These are phyloP conservation scores for Podaxis mareebaensis DNA, from an alignment of 768 basidiomycete genomes.

Conservation along the genomic window DNA sequence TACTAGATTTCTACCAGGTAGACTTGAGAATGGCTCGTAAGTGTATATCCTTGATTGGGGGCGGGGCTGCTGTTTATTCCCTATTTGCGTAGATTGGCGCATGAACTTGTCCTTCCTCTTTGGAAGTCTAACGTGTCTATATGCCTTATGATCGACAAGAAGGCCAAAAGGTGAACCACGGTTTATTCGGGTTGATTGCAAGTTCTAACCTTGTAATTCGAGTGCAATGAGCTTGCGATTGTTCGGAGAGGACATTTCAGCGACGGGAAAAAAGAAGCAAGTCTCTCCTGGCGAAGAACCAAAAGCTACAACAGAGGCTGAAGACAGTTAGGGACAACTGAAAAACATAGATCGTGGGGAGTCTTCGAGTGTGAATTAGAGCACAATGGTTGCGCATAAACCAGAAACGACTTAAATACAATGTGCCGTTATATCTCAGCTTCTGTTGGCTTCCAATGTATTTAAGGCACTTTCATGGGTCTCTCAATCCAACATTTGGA, in stretches of 20 bases:
- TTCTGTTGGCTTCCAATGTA: no score
- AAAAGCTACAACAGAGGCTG: not conserved
- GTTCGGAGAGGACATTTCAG: conserved; percentile 78
- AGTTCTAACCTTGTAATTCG: conserved; percentile 9
- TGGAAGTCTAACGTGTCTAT: conserved; percentile 93
- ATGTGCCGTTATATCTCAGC: no score
- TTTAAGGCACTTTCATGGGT: no score
- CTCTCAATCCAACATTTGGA: no score
- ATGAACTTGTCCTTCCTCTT: conserved; percentile 86
- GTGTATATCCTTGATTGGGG: conserved; percentile 24
- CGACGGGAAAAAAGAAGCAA: conserved; percentile 14
- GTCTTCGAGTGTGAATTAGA: no score
- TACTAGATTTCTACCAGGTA: conserved; percentile 62
- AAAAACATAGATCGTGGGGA: no score
- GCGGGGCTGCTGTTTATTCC: not conserved
- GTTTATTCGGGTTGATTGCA: not conserved
- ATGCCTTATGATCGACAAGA: conserved; percentile 94
- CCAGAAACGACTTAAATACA: no score
- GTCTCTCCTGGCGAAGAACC: not conserved
- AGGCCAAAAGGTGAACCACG: conserved; percentile 79
- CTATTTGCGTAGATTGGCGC: conserved; percentile 51
- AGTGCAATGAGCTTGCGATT: conserved; percentile 88
- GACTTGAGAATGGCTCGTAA: conserved; percentile 54
- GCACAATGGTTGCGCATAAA: no score
- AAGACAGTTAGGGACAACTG: not conserved